phyloP scores from a whole-genome alignment of 169 alveolate species.

The Besnoitia besnoiti region DNA sequence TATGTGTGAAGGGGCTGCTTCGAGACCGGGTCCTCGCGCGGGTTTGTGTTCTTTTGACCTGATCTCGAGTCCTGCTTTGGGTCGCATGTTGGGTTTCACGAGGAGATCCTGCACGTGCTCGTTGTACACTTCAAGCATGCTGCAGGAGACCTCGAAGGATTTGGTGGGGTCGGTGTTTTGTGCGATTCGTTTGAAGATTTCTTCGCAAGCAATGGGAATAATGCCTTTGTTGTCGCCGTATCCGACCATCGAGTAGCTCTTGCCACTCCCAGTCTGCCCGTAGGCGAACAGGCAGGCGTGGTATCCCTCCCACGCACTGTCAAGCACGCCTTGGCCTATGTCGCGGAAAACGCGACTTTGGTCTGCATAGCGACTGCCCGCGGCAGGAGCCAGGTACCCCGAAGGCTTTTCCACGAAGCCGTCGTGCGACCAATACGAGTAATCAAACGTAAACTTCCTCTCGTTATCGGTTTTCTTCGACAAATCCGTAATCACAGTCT shows the following conservation, averaged over 20 bases:
- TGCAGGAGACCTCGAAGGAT: slow-evolving; percentile 76
- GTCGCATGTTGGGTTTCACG: slow-evolving; percentile 79
- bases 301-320: slow-evolving; percentile 91
- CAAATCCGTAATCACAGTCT: slow-evolving; percentile 57
- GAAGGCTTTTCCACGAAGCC: slow-evolving; percentile 76
- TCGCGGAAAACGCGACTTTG: slow-evolving; percentile 27
- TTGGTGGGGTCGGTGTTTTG: slow-evolving; percentile 69
- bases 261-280: slow-evolving; percentile 90
- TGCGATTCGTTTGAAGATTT: slow-evolving; percentile 82
- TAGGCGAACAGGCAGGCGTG: slow-evolving; percentile 93
- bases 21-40: too few species aligned
- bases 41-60: too few species aligned
- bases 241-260: slow-evolving; percentile 93
- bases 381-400: background rate
- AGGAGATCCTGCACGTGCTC: slow-evolving; percentile 88
- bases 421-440: slow-evolving; percentile 93
- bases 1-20: too few species aligned
- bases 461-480: slow-evolving; percentile 12
- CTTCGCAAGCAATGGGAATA: slow-evolving; percentile 88
- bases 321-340: slow-evolving; percentile 45
- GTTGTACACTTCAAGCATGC: slow-evolving; percentile 90
- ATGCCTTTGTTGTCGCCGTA: slow-evolving; percentile 90
- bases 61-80: slow-evolving; percentile 79
- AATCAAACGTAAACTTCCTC: slow-evolving; percentile 88
- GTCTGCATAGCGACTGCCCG: slow-evolving; percentile 38